Conservation (phyloP, 1,139 yeast species). For the Geotrichum carabidarum region DNA sequence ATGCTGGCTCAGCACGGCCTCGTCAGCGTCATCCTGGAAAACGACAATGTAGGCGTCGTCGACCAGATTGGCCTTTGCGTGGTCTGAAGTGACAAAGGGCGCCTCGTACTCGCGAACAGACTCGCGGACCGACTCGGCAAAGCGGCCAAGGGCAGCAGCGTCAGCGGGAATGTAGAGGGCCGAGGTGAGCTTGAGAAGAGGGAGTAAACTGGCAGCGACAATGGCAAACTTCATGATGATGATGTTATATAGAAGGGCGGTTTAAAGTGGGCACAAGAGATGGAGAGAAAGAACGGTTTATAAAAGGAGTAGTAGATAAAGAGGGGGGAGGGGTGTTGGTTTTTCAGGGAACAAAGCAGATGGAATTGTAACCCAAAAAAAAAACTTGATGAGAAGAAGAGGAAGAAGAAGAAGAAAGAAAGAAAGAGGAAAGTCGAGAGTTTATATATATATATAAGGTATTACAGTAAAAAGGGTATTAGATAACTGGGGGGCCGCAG, state of each 20-base stretch:
- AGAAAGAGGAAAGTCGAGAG: background rate
- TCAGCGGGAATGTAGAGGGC: slow-evolving; percentile 59
- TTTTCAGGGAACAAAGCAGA: slow-evolving; percentile 22
- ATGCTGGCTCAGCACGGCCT: slow-evolving; percentile 15
- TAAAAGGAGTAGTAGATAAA: no score
- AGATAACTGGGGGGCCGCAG: no score
- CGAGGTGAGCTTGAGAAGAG: slow-evolving; percentile 50
- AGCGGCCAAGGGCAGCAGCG: slow-evolving; percentile 12
- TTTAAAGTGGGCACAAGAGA: background rate
- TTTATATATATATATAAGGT: slow-evolving; percentile 2
- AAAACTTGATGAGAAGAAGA: background rate
- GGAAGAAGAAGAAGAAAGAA: background rate
- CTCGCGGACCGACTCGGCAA: background rate
- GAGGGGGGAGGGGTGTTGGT: no score
- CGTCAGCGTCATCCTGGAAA: slow-evolving; percentile 21
- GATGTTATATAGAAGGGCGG: background rate
- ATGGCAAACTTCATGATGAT: slow-evolving; percentile 35
- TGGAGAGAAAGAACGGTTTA: background rate
- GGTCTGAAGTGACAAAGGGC: slow-evolving; percentile 19
- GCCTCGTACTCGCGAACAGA: slow-evolving; percentile 12
- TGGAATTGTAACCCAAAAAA: background rate
- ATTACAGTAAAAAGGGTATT: no score
- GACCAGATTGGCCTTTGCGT: slow-evolving; percentile 16
- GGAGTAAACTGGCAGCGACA: slow-evolving; percentile 44
- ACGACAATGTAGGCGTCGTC: slow-evolving; percentile 22